These are phyloP conservation scores for Penicillium sp. DNA, from an alignment of 2,329 filamentous ascomycete genomes.

Conservation along the genomic window DNA sequence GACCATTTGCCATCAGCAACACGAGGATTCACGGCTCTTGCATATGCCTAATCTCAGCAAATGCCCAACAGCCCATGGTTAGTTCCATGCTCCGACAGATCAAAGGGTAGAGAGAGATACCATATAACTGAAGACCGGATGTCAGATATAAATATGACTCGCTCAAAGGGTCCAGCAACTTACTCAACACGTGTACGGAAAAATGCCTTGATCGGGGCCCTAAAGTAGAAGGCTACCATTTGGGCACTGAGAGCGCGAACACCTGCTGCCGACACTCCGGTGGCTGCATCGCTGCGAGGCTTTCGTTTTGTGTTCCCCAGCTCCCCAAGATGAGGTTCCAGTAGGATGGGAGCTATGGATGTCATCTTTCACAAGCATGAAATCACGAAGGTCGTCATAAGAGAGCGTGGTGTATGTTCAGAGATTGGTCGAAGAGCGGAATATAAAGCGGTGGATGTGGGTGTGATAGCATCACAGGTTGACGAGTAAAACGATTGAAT, in stretches of 20 bases:
- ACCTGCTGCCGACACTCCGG: constrained; percentile 80
- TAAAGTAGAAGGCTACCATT: constrained; percentile 85
- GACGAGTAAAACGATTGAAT: background rate
- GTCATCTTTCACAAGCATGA: constrained; percentile 2
- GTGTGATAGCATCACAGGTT: background rate
- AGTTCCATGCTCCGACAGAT: constrained; percentile 4
- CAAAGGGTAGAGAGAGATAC: constrained; percentile 34
- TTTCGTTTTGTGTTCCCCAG: constrained; percentile 38
- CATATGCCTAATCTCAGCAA: constrained; percentile 54
- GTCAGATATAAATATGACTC: background rate
- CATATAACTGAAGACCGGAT: constrained; percentile 48
- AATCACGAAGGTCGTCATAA: constrained; percentile 2
- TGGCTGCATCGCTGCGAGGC: constrained; percentile 61
- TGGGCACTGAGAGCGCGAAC: constrained; percentile 82
- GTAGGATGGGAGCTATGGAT: constrained; percentile 17
- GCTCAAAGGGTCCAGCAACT: constrained; percentile 32
- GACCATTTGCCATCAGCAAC: constrained; percentile 53
- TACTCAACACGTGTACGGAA: constrained; percentile 90
- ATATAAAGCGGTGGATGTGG: background rate
- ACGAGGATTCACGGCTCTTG: constrained; percentile 62
- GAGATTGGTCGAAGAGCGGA: background rate
- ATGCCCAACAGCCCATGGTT: constrained; percentile 8
- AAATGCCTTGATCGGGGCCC: constrained; percentile 88
- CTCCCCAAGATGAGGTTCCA: constrained; percentile 19
- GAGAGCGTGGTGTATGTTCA: background rate